These are phyloP conservation scores for Croton setiger DNA, from an alignment of 441 rosid genomes.

Conservation along the genomic window DNA sequence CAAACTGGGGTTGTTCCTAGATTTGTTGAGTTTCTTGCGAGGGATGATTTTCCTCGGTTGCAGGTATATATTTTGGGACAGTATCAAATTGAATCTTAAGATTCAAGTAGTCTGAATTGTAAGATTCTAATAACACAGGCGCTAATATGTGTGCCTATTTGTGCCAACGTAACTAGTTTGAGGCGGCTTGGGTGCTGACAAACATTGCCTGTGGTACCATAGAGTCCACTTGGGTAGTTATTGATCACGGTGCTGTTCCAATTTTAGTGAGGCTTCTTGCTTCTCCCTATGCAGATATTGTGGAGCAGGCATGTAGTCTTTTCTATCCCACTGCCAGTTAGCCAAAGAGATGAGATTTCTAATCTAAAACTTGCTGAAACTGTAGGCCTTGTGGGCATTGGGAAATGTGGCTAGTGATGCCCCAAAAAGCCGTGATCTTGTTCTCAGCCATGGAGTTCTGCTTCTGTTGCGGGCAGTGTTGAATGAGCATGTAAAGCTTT, in stretches of 20 bases:
- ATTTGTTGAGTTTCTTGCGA: slow-evolving; percentile 70
- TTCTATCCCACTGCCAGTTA: too few species aligned
- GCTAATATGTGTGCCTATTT: too few species aligned
- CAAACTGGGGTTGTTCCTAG: slow-evolving; percentile 73
- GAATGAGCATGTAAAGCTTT: slow-evolving; percentile 68
- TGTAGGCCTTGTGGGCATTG: slow-evolving; percentile 82
- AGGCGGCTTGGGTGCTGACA: slow-evolving; percentile 75
- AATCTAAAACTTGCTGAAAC: slow-evolving; percentile 2
- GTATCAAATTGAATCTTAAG: too few species aligned
- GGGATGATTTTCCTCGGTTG: slow-evolving; percentile 65
- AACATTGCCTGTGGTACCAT: slow-evolving; percentile 80
- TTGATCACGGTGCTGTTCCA: slow-evolving; percentile 72
- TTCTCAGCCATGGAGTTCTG: slow-evolving; percentile 59
- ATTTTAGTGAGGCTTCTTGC: slow-evolving; percentile 71
- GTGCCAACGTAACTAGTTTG: slow-evolving; percentile 37
- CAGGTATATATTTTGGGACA: slow-evolving; percentile 38
- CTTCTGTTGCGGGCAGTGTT: slow-evolving; percentile 50
- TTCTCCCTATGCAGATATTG: slow-evolving; percentile 75
- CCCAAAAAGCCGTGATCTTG: slow-evolving; percentile 75
- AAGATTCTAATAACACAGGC: too few species aligned
- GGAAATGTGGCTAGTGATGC: slow-evolving; percentile 90
- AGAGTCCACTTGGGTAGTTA: slow-evolving; percentile 63
- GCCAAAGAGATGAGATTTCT: not conserved
- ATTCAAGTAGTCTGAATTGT: too few species aligned
- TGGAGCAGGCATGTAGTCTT: slow-evolving; percentile 53